Conservation (phyloP, 441 rosid species). For the Corymbia calophylla region DNA sequence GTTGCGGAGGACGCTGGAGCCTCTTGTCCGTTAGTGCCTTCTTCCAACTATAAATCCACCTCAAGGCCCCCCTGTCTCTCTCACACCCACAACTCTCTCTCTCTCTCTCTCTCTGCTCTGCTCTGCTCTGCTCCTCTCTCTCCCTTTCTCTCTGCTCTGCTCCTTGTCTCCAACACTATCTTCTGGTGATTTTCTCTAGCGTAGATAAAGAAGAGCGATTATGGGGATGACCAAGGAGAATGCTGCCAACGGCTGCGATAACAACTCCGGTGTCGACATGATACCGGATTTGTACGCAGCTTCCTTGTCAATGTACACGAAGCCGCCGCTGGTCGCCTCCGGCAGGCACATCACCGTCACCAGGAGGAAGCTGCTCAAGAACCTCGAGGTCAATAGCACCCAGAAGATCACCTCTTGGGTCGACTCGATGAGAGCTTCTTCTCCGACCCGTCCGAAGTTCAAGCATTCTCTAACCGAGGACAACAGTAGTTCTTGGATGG, state of each 20-base stretch:
- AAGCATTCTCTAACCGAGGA: slow-evolving; percentile 32
- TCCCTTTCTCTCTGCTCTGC: slow-evolving; percentile 1
- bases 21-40: slow-evolving; percentile 25
- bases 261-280: slow-evolving; percentile 31
- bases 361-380: slow-evolving; percentile 41
- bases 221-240: slow-evolving; percentile 52
- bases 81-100: background rate
- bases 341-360: slow-evolving; percentile 42
- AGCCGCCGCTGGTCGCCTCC: slow-evolving; percentile 61
- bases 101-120: slow-evolving; percentile 21
- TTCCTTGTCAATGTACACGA: slow-evolving; percentile 35
- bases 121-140: too few species aligned
- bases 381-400: slow-evolving; percentile 58
- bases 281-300: slow-evolving; percentile 26
- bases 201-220: background rate
- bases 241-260: slow-evolving; percentile 42
- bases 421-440: slow-evolving; percentile 82
- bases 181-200: background rate
- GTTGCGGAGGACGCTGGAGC: background rate
- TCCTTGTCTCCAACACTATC: background rate
- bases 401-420: slow-evolving; percentile 69
- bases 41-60: slow-evolving; percentile 35
- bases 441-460: slow-evolving; percentile 74
- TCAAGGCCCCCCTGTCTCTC: background rate
- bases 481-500: slow-evolving; percentile 51